phyloP scores from a whole-genome alignment of 2,329 filamentous ascomycete species.

The Aspergillus quadricinctus region DNA sequence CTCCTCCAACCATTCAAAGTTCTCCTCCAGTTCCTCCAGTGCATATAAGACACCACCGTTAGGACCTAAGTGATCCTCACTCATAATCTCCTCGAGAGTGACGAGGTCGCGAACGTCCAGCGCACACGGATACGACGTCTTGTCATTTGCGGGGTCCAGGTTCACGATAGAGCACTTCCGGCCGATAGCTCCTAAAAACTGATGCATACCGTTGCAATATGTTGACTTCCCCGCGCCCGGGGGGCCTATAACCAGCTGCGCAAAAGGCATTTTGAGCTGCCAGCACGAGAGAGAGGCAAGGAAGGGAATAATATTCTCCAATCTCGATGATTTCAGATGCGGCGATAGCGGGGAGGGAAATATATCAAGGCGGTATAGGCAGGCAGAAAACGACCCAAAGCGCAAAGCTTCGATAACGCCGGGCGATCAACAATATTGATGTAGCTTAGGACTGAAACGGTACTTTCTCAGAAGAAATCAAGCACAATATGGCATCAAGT shows the following conservation, averaged over 20 bases:
- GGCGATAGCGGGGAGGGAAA: conserved; percentile 23
- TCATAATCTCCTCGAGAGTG: conserved; percentile 92
- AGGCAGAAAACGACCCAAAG: conserved; percentile 31
- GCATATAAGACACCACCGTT: conserved; percentile 93
- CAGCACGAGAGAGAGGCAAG: not conserved
- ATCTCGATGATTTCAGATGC: not conserved
- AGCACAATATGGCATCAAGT: conserved; percentile 41
- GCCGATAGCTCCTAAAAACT: conserved; percentile 94
- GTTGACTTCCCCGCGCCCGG: conserved; percentile 95
- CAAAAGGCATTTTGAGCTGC: conserved; percentile 50
- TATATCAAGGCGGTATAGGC: conserved; percentile 21
- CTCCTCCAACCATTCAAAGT: conserved; percentile 85
- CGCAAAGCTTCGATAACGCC: conserved; percentile 23
- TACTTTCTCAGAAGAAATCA: not conserved
- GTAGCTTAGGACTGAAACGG: not conserved
- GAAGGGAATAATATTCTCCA: not conserved
- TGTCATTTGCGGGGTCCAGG: conserved; percentile 94
- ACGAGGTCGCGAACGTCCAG: conserved; percentile 87
- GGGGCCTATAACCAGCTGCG: conserved; percentile 87
- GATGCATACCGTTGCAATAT: conserved; percentile 98
- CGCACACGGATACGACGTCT: conserved; percentile 80
- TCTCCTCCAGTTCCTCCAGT: conserved; percentile 89
- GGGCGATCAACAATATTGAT: conserved; percentile 14
- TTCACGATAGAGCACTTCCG: conserved; percentile 94
- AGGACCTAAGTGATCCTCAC: conserved; percentile 80